These are phyloP conservation scores for Lipomyces sp. DNA, from an alignment of 805 yeast genomes.

Conservation along the genomic window DNA sequence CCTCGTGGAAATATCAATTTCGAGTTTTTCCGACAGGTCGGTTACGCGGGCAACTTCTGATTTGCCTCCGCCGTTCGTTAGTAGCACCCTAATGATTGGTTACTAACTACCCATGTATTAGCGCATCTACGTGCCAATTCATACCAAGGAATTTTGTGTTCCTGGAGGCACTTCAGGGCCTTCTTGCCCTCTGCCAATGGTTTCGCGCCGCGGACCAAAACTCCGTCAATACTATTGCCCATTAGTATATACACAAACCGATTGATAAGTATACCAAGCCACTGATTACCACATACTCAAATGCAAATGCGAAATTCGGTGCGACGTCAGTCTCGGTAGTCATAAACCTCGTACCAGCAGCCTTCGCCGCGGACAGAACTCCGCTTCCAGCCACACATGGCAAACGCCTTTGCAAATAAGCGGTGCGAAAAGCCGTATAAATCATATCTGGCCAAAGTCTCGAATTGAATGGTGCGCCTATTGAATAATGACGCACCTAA, in stretches of 20 bases:
- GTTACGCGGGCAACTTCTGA: constrained; percentile 65
- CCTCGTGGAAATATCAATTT: constrained; percentile 53
- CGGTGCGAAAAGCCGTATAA: background rate
- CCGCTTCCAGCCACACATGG: background rate
- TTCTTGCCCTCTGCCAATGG: constrained; percentile 68
- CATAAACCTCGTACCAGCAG: background rate
- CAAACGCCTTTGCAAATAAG: background rate
- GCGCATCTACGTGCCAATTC: constrained; percentile 48
- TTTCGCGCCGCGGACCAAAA: constrained; percentile 70
- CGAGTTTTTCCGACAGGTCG: constrained; percentile 55
- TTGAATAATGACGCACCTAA: background rate
- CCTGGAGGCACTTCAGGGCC: constrained; percentile 61
- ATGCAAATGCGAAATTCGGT: constrained; percentile 32
- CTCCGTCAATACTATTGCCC: constrained; percentile 74
- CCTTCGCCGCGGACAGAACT: background rate
- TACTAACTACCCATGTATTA: constrained; percentile 72
- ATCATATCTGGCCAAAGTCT: background rate
- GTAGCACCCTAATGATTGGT: constrained; percentile 54
- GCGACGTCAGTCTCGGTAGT: constrained; percentile 10
- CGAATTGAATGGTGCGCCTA: background rate
- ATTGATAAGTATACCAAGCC: background rate
- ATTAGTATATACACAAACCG: background rate
- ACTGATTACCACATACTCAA: constrained; percentile 22
- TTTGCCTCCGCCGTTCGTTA: constrained; percentile 91
- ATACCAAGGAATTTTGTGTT: constrained; percentile 62